A percentile compares a stretch with the other conserved stretches of the same genome.
Evolutionary conservation across 805 yeast species (phyloP).

Genomic region (Saturnispora halmiae): DNA sequence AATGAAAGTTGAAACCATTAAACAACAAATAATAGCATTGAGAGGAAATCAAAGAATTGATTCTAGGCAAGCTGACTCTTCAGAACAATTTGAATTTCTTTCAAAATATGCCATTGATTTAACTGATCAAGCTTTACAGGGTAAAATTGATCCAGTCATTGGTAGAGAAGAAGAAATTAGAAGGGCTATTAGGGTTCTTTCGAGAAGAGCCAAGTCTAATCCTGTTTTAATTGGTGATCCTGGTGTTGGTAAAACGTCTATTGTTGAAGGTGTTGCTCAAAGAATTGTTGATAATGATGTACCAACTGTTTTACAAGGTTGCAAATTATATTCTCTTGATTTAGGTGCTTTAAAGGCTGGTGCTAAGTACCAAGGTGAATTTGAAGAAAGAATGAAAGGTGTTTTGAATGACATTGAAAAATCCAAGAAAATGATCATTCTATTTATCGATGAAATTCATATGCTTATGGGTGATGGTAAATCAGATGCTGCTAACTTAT

Average conservation of each 20-base stretch:
- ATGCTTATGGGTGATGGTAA: slow-evolving; percentile 99
- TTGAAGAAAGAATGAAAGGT: slow-evolving; percentile 96
- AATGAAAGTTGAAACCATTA: slow-evolving; percentile 61
- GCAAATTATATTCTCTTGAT: slow-evolving; percentile 80
- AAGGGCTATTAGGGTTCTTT: slow-evolving; percentile 85
- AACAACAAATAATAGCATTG: slow-evolving; percentile 66
- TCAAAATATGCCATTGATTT: slow-evolving; percentile 86
- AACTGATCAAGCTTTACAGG: slow-evolving; percentile 88
- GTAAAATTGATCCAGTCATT: slow-evolving; percentile 94
- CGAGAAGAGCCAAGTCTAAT: slow-evolving; percentile 96
- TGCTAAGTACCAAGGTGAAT: slow-evolving; percentile 97
- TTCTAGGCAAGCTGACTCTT: slow-evolving; percentile 88
- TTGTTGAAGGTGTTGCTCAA: slow-evolving; percentile 98
- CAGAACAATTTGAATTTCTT: slow-evolving; percentile 73
- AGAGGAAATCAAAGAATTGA: slow-evolving; percentile 92
- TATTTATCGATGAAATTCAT: slow-evolving; percentile 96
- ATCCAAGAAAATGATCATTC: slow-evolving; percentile 72
- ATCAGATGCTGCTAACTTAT: slow-evolving; percentile 90
- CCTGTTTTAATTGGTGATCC: slow-evolving; percentile 98
- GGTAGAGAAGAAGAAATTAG: slow-evolving; percentile 98
- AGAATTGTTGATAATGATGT: slow-evolving; percentile 93
- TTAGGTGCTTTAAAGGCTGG: slow-evolving; percentile 97
- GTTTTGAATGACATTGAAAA: slow-evolving; percentile 90
- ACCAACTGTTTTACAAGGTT: slow-evolving; percentile 74
- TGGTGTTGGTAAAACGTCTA: slow-evolving; percentile 98